Percentiles rank a stretch among this genome's conserved stretches.
phyloP scores from a whole-genome alignment of 805 yeast genomes.

The Henningerozyma blattae region DNA sequence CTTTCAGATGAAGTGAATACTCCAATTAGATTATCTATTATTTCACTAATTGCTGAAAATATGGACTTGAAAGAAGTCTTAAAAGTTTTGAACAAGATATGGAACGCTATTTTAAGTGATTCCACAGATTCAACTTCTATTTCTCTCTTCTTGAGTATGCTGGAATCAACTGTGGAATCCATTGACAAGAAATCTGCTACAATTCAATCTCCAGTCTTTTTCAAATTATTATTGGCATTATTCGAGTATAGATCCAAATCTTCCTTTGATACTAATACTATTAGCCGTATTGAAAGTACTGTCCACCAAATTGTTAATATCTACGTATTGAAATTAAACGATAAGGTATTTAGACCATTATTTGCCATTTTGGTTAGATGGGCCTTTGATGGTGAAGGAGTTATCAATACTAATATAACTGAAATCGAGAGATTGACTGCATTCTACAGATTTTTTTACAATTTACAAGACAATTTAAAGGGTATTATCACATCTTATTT shows the following conservation, averaged over 20 bases:
- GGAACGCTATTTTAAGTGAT: conserved; percentile 35
- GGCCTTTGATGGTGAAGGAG: conserved; percentile 83
- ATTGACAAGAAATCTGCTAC: conserved; percentile 68
- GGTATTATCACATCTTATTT: conserved; percentile 82
- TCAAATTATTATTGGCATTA: conserved; percentile 54
- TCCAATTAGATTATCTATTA: conserved; percentile 46
- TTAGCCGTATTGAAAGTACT: conserved; percentile 70
- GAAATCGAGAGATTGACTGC: conserved; percentile 52
- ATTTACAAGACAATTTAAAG: conserved; percentile 70
- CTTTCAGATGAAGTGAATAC: conserved; percentile 47
- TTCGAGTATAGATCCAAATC: conserved; percentile 57
- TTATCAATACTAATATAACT: conserved; percentile 30
- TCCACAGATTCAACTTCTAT: conserved; percentile 36
- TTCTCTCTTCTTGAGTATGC: conserved; percentile 56
- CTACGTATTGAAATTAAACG: conserved; percentile 84
- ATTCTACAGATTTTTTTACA: conserved; percentile 77
- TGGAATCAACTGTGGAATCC: conserved; percentile 54
- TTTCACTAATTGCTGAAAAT: conserved; percentile 50
- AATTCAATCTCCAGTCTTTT: conserved; percentile 53
- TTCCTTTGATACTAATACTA: conserved; percentile 55
- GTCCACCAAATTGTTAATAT: conserved; percentile 61
- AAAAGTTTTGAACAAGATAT: conserved; percentile 46
- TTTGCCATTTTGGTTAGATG: conserved; percentile 80
- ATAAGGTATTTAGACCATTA: conserved; percentile 83
- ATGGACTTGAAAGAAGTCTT: conserved; percentile 56